Evolutionary conservation across 345 rosid genomes (phyloP), one percentile per base, ranked within the genome.

Genomic region (Gossypium herbaceum): DNA sequence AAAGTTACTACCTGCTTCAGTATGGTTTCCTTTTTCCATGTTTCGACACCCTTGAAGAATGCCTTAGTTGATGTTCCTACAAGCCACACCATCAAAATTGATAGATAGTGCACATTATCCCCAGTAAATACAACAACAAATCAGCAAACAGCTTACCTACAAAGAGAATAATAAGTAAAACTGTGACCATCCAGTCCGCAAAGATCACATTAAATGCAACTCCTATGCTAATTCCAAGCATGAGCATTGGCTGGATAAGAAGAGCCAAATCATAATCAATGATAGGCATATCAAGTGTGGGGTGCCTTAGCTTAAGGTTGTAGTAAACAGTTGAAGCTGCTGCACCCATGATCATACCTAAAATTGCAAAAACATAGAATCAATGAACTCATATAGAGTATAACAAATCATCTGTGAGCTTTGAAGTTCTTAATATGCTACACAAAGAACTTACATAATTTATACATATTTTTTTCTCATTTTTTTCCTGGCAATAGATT

Each of bases 271-370:
- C 91, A 75, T 91, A 91, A 81, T 93, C 98, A 8, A 93, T 89
- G 65, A 93, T 81, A 25, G 97, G 94, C 88, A 88, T 86, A 27
- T 88, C 90, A 77, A 91, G 76, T 4, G 90, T 91, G 0, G 97
- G 98, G 81, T 93, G 97, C 78, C 91, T 85, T 25, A 89, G 75
- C 77, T 78, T 88, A 61, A 93, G 84, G 67, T 93, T 91, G 81
- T 87, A 93, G 89, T 93, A 88, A 56, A 91, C 94, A 2, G 94
- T 86, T 48, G 98, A 90, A 19, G 74, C 86, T 24, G 95, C 85
- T 57, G 87, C 97, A 54, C 98, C 98, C 91, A 91, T 86, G 68
- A 93, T 93, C 94, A 91, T 91, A 77, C 98, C 97, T 93, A 79
- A 73, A 52, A 56, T 57, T 12, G 20, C 61, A 50, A 67, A 62